Evolutionary conservation across 2,329 filamentous ascomycete genomes (phyloP).

Genomic region (Nigrospora oryzae): DNA sequence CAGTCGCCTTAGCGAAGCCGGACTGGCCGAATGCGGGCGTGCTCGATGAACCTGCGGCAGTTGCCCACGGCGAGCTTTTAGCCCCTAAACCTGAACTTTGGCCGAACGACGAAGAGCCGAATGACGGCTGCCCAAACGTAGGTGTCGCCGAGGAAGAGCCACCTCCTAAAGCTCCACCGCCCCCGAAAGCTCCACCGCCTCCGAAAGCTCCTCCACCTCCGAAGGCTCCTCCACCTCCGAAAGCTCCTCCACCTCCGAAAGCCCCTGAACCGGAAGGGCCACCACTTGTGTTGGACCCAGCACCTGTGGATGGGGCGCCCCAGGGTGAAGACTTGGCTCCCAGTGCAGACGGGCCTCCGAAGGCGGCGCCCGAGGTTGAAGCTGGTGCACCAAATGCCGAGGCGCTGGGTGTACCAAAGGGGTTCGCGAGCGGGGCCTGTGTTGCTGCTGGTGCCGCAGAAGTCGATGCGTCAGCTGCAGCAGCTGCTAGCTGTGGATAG

Average conservation of each 20-base stretch:
- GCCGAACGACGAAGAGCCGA: conserved; percentile 39
- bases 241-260: conserved; percentile 29
- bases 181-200: conserved; percentile 16
- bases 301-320: conserved; percentile 25
- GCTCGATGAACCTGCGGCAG: conserved; percentile 23
- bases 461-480: conserved; percentile 21
- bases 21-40: conserved; percentile 47
- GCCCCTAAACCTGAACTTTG: conserved; percentile 38
- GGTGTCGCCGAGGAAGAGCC: conserved; percentile 24
- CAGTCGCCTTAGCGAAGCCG: conserved; percentile 30
- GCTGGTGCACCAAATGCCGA: conserved; percentile 32
- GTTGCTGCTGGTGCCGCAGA: conserved; percentile 19
- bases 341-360: conserved; percentile 38
- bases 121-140: conserved; percentile 39
- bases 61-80: conserved; percentile 46
- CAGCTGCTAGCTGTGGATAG: conserved; percentile 60
- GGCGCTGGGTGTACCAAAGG: conserved; percentile 12
- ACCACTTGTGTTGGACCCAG: conserved; percentile 21
- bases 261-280: conserved; percentile 33
- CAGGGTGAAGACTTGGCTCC: conserved; percentile 45
- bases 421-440: conserved; percentile 19
- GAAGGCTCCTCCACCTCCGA: conserved; percentile 24
- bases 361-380: conserved; percentile 28
- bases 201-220: conserved; percentile 32
- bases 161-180: conserved; percentile 28